Base-by-base conservation (phyloP, 208 protist genomes). In the Phytomonas francai region DNA sequence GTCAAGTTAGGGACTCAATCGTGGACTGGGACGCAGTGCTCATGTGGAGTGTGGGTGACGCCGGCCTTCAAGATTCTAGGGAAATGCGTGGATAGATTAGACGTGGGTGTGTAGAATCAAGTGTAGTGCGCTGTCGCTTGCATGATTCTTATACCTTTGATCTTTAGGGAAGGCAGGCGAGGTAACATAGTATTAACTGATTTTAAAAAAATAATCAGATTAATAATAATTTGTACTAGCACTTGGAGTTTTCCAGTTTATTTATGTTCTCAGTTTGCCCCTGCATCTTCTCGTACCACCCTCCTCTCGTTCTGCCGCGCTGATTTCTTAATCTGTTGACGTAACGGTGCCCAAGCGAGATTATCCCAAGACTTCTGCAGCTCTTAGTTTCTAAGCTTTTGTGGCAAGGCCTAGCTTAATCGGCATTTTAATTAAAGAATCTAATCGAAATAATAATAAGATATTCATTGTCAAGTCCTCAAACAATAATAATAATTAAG, bases 1-100 rank as follows among this genome's bases (percentile, higher is more conserved):
- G 74, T 73, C 8, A 95, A 95, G 75, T 74, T 95, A 56, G 90
- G 90, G 22, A 89, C 87, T 63, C 90, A 93, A 79, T 89, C 81
- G 60, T 95, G 90, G 87, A 77, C 78, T 0, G 90, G 90, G 0
- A 78, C 83, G 29, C 87, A 87, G 77, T 95, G 90, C 76, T 89
- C 81, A 12, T 95, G 90, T 67, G 90, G 90, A 12, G 77, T 79
- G 36, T 95, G 90, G 87, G 77, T 95, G 34, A 83, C 84, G 11
- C 90, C 90, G 9, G 84, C 90, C 30, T 95, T 95, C 65, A 92
- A 91, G 67, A 81, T 95, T 27, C 80, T 91, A 39, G 54, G 69
- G 22, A 77, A 85, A 25, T 76, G 71, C 0, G 85, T 95, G 14
- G 89, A 95, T 57, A 89, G 81, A 59, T 57, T 73, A 42, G 16